A percentile compares a stretch with the other conserved stretches of the same genome.
These are phyloP conservation scores for Parathielavia appendiculata DNA, from an alignment of 495 filamentous ascomycete species.

Conservation along the genomic window DNA sequence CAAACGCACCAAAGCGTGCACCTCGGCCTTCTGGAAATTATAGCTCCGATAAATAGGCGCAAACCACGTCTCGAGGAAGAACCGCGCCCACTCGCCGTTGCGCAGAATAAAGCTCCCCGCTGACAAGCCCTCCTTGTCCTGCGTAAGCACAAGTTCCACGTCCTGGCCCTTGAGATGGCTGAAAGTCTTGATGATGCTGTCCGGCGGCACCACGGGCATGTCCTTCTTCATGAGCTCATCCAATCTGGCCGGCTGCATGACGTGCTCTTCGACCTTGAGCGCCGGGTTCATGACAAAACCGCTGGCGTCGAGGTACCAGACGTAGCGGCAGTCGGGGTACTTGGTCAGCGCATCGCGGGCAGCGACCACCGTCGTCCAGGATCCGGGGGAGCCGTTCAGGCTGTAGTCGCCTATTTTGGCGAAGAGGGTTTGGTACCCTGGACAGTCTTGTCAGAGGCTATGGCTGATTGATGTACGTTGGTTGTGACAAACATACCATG, in stretches of 20 bases:
- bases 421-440: slow-evolving; percentile 87
- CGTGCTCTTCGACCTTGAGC: slow-evolving; percentile 60
- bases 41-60: slow-evolving; percentile 89
- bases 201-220: slow-evolving; percentile 82
- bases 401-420: slow-evolving; percentile 72
- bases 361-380: slow-evolving; percentile 81
- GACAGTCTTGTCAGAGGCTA: slow-evolving; percentile 3
- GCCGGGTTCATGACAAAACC: slow-evolving; percentile 84
- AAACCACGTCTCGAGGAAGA: slow-evolving; percentile 94
- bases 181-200: slow-evolving; percentile 96
- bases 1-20: slow-evolving; percentile 85
- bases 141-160: slow-evolving; percentile 77
- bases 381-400: slow-evolving; percentile 54
- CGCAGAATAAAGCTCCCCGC: slow-evolving; percentile 72
- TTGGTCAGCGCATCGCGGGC: slow-evolving; percentile 81
- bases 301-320: slow-evolving; percentile 81
- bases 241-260: slow-evolving; percentile 61
- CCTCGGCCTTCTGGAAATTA: slow-evolving; percentile 92
- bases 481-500: slow-evolving; percentile 61
- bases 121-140: slow-evolving; percentile 76
- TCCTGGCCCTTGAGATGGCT: slow-evolving; percentile 67
- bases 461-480: too few species aligned
- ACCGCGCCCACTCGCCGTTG: slow-evolving; percentile 84
- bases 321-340: slow-evolving; percentile 65
- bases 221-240: slow-evolving; percentile 81